A percentile compares a stretch with the other conserved stretches of the same genome.
Conservation (phyloP, 306 rosid species). For the Prunus mume region DNA sequence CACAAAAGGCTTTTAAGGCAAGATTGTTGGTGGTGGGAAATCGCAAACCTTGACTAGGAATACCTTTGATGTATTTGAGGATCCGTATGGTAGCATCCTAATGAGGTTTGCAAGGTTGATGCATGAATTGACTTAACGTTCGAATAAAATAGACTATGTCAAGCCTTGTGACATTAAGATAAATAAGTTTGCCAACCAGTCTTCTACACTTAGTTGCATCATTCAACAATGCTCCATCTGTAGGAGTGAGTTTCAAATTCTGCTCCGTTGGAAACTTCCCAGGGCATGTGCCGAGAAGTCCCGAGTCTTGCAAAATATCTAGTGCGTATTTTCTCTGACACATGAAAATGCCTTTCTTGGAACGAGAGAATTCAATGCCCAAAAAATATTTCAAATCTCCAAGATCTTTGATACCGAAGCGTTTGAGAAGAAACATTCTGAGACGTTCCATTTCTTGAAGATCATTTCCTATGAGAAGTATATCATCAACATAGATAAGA, state of each 20-base stretch:
- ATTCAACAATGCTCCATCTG: conserved; percentile 8
- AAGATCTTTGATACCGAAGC: background rate
- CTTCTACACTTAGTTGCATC: conserved; percentile 3
- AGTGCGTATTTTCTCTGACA: background rate
- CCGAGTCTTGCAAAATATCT: background rate
- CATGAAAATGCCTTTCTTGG: conserved; percentile 8
- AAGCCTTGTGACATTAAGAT: background rate
- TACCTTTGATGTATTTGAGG: background rate
- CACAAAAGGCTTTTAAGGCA: background rate
- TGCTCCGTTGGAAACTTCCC: background rate
- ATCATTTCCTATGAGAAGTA: no score
- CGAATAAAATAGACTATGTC: background rate
- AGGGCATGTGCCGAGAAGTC: background rate
- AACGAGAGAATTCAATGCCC: conserved; percentile 1
- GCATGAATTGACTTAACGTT: conserved; percentile 8
- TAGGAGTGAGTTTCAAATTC: background rate
- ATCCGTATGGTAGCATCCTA: background rate
- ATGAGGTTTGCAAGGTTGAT: conserved; percentile 1
- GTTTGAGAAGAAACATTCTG: background rate
- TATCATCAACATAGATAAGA: no score
- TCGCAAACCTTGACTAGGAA: background rate
- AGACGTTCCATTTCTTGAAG: no score
- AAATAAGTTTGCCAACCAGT: background rate
- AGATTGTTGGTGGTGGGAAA: background rate
- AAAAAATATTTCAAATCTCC: conserved; percentile 1